Percentiles rank a stretch among this genome's conserved stretches.
Conservation (phyloP, 164 flowering plant species). For the Buxus sempervirens region DNA sequence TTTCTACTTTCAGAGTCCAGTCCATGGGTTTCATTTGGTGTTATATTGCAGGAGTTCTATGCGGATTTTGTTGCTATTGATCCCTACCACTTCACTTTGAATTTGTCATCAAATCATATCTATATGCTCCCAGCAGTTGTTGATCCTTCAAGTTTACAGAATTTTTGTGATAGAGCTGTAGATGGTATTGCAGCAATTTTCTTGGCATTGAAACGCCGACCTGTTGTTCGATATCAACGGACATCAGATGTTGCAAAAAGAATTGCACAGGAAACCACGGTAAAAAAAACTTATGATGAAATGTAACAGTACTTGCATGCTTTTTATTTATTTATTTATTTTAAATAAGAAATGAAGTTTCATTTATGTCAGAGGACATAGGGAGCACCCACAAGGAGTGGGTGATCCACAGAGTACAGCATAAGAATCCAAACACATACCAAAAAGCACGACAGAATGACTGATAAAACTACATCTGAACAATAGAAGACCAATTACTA, state of each 20-base stretch:
- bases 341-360: too few species aligned
- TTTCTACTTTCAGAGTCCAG: neutral
- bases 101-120: conserved; percentile 58
- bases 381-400: too few species aligned
- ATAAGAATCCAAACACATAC: too few species aligned
- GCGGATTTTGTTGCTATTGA: conserved; percentile 90
- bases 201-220: conserved; percentile 82
- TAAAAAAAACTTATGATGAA: conserved; percentile 30
- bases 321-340: too few species aligned
- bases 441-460: too few species aligned
- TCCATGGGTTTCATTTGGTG: neutral
- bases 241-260: conserved; percentile 92
- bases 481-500: too few species aligned
- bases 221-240: conserved; percentile 82
- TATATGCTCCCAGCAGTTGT: conserved; percentile 94
- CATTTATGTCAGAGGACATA: too few species aligned
- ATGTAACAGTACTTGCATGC: too few species aligned
- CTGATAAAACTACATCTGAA: too few species aligned
- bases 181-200: conserved; percentile 89
- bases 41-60: conserved; percentile 81
- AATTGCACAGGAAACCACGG: conserved; percentile 86
- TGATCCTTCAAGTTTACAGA: conserved; percentile 71
- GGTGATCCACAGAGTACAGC: too few species aligned
- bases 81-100: conserved; percentile 77
- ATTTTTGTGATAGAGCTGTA: conserved; percentile 76